Evolutionary conservation across 2,329 filamentous ascomycete species (phyloP).

Genomic region (Akanthomyces uredinophilus): DNA sequence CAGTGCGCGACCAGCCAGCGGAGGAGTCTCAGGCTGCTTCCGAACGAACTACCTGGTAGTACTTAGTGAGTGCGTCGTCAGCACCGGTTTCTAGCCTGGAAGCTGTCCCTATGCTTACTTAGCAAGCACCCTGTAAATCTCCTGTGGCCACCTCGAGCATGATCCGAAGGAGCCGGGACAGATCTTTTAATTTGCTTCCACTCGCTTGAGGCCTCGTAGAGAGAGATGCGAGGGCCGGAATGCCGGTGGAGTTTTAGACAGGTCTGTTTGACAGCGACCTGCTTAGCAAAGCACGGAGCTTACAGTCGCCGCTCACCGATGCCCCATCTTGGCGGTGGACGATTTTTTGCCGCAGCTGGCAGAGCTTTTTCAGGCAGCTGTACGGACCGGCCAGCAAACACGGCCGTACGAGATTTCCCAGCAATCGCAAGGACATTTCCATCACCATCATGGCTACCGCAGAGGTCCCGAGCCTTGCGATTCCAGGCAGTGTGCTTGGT

Average conservation of each 20-base stretch:
- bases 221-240: too few relatives aligned
- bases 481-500: conserved; percentile 80
- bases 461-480: conserved; percentile 50
- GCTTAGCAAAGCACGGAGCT: conserved; percentile 14
- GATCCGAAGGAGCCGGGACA: background rate
- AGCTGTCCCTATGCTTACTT: background rate
- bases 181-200: background rate
- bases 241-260: background rate
- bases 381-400: conserved; percentile 1
- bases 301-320: background rate
- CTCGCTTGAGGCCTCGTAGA: background rate
- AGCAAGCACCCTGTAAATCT: background rate
- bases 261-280: too few relatives aligned
- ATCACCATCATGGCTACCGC: conserved; percentile 29
- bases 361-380: conserved; percentile 1
- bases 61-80: background rate
- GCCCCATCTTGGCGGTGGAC: conserved; percentile 8
- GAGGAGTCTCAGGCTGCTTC: background rate
- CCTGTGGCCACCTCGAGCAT: background rate
- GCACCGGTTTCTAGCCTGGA: background rate
- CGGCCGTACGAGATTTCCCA: background rate
- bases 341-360: conserved; percentile 9
- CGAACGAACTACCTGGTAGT: background rate
- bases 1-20: background rate
- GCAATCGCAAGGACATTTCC: background rate